A percentile compares a stretch with the other conserved stretches of the same genome.
Evolutionary conservation across 208 protist genomes (phyloP).

Genomic region (Borovskyia barvae): DNA sequence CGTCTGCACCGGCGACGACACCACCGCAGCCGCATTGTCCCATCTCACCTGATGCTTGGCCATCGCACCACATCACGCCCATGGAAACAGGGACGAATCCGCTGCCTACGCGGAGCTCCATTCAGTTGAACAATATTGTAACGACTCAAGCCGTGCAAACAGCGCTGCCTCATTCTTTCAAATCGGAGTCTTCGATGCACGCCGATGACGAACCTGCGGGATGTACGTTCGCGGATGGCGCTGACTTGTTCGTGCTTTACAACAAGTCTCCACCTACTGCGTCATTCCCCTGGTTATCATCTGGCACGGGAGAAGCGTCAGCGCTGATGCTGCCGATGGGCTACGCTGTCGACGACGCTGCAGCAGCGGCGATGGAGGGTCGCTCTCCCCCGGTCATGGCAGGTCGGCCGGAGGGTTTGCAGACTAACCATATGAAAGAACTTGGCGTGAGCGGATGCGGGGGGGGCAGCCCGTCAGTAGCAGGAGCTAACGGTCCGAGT

Average conservation of each 20-base stretch:
- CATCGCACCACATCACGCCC: constrained; percentile 5
- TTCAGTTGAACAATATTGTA: not conserved
- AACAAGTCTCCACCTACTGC: not conserved
- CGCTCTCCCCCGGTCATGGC: constrained; percentile 1
- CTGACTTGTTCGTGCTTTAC: constrained; percentile 15
- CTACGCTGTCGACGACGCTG: not conserved
- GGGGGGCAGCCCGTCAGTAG: constrained; percentile 20
- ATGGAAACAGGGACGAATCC: constrained; percentile 16
- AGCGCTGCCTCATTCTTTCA: constrained; percentile 6
- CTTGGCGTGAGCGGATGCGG: constrained; percentile 18
- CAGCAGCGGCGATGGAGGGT: not conserved
- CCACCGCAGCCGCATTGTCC: constrained; percentile 21
- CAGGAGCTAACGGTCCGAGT: constrained; percentile 11
- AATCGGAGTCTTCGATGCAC: not conserved
- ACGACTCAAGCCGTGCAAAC: not conserved
- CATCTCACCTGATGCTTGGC: constrained; percentile 9
- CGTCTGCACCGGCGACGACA: constrained; percentile 10
- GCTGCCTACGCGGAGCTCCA: not conserved
- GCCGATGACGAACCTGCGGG: constrained; percentile 2
- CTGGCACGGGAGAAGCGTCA: constrained; percentile 7
- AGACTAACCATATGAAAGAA: constrained; percentile 19
- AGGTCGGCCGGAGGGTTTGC: constrained; percentile 1
- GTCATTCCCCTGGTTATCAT: constrained; percentile 15
- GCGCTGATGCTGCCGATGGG: not conserved
- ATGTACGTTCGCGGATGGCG: not conserved